Percentiles rank a stretch among this genome's conserved stretches.
Evolutionary conservation across 192 early-diverging fungal species (phyloP).

Genomic region (Chytriomyces hyalinus): DNA sequence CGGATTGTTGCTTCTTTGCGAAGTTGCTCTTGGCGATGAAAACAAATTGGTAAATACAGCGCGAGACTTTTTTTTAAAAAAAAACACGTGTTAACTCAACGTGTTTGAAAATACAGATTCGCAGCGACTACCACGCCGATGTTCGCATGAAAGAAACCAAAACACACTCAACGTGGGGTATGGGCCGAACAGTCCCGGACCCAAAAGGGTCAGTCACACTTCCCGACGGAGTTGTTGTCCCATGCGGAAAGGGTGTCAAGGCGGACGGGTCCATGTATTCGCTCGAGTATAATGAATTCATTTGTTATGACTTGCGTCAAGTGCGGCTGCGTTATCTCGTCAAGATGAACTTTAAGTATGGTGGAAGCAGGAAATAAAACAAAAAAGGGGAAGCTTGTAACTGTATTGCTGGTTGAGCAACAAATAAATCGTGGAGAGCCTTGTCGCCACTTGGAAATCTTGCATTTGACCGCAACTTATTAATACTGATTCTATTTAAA

Average conservation of each 20-base stretch:
- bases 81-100: not conserved
- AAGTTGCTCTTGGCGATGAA: constrained; percentile 74
- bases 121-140: constrained; percentile 64
- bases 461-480: too few species aligned
- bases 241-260: constrained; percentile 49
- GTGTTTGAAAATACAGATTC: constrained; percentile 7
- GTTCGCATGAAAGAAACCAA: constrained; percentile 35
- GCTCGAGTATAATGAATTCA: constrained; percentile 78
- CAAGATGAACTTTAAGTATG: constrained; percentile 34
- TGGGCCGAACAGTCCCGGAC: constrained; percentile 65
- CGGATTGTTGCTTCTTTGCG: constrained; percentile 75
- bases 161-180: constrained; percentile 70
- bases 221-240: constrained; percentile 58
- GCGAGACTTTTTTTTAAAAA: not conserved
- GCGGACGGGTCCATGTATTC: constrained; percentile 5
- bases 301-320: constrained; percentile 75
- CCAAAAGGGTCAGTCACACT: constrained; percentile 43
- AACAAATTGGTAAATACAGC: constrained; percentile 26
- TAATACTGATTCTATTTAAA: too few species aligned
- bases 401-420: not conserved
- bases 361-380: not conserved
- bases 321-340: constrained; percentile 60
- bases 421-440: too few species aligned
- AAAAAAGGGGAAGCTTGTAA: not conserved
- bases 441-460: too few species aligned